phyloP scores from a whole-genome alignment of 345 rosid species.

The Corchorus olitorius region DNA sequence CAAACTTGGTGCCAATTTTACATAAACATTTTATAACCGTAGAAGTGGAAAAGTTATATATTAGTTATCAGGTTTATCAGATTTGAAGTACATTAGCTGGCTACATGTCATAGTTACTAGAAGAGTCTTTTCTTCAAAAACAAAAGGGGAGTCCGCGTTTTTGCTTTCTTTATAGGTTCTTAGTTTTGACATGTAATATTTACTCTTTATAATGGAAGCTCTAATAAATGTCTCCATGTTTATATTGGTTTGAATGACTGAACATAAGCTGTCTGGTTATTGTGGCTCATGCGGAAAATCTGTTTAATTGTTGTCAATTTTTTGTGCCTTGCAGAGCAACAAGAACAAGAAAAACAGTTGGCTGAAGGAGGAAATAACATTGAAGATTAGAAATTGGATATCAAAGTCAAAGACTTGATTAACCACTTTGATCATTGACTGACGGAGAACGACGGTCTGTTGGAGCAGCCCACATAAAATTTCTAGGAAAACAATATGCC shows the following conservation, averaged over 20 bases:
- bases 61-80: neutral
- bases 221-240: neutral
- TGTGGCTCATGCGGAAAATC: neutral
- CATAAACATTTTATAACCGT: neutral
- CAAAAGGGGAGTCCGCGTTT: neutral
- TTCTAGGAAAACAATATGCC: too few species aligned
- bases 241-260: neutral
- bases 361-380: conserved; percentile 3
- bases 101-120: neutral
- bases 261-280: neutral
- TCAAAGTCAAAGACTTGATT: neutral
- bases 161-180: neutral
- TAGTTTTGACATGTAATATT: neutral
- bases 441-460: too few species aligned
- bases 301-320: neutral
- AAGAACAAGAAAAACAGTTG: conserved; percentile 13
- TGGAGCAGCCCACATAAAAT: too few species aligned
- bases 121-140: neutral
- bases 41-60: neutral
- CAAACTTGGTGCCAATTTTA: neutral
- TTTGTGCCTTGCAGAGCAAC: conserved; percentile 14
- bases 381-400: conserved; percentile 3
- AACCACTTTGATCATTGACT: neutral
- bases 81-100: neutral
- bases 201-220: neutral